phyloP scores from a whole-genome alignment of 2,329 filamentous ascomycete genomes.

The Delphinella strobiligena region DNA sequence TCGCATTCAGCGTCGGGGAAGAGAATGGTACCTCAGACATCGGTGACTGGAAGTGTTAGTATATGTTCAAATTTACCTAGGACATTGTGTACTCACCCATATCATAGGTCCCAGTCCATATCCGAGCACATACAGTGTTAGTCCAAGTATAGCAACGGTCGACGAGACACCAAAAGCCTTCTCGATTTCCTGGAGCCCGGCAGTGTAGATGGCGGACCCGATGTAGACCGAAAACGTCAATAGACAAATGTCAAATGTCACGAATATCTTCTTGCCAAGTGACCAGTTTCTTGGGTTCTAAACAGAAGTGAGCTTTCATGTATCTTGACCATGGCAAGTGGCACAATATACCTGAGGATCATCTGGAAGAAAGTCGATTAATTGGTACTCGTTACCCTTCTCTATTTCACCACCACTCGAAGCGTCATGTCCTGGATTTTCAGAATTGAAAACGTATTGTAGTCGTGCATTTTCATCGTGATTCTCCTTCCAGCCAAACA shows the following conservation, averaged over 20 bases:
- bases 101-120: conserved; percentile 11
- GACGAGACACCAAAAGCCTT: conserved; percentile 26
- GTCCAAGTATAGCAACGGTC: conserved; percentile 31
- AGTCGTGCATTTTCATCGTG: conserved; percentile 5
- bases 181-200: conserved; percentile 25
- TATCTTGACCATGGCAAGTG: background rate
- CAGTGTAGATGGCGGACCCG: conserved; percentile 34
- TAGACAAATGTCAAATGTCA: conserved; percentile 35
- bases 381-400: conserved; percentile 6
- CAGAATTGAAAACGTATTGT: conserved; percentile 2
- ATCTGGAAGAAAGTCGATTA: conserved; percentile 7
- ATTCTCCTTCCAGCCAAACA: conserved; percentile 6
- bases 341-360: conserved; percentile 13
- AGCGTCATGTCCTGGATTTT: conserved; percentile 1
- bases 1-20: too few relatives aligned
- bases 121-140: conserved; percentile 21
- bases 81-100: too few relatives aligned
- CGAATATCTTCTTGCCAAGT: conserved; percentile 28
- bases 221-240: conserved; percentile 37
- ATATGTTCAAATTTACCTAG: too few relatives aligned
- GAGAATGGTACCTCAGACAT: conserved; percentile 41
- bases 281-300: conserved; percentile 37
- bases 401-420: conserved; percentile 6
- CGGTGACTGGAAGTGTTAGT: too few relatives aligned
- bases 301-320: background rate